Evolutionary conservation across 2,329 filamentous ascomycete species (phyloP).

Genomic region (Alternaria alternata): DNA sequence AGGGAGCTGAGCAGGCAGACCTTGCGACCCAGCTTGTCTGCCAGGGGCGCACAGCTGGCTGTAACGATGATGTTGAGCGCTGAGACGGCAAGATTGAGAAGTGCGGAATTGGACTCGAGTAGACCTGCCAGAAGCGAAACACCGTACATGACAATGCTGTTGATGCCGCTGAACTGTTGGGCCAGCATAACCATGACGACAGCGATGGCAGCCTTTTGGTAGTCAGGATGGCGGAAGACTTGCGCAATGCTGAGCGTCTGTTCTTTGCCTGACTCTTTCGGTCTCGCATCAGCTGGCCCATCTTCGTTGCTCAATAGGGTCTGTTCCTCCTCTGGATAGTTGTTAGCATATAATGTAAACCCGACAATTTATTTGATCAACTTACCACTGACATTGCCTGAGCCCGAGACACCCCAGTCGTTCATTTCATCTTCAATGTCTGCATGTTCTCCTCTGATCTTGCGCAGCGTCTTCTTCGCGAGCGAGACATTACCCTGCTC

Average conservation of each 20-base stretch:
- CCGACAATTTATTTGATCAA: not conserved
- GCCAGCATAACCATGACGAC: conserved; percentile 93
- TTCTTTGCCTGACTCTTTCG: conserved; percentile 39
- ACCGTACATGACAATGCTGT: conserved; percentile 98
- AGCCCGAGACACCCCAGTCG: conserved; percentile 52
- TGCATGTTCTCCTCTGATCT: conserved; percentile 73
- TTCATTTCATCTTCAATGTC: conserved; percentile 78
- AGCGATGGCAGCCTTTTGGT: conserved; percentile 83
- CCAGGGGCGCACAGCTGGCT: conserved; percentile 79
- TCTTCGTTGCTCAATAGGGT: conserved; percentile 65
- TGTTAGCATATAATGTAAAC: conserved; percentile 21
- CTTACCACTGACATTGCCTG: conserved; percentile 41
- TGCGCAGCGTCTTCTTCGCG: conserved; percentile 74
- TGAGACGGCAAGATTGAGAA: conserved; percentile 88
- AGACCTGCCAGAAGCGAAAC: conserved; percentile 85
- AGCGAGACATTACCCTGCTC: conserved; percentile 66
- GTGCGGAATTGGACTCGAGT: conserved; percentile 79
- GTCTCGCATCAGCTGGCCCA: conserved; percentile 32
- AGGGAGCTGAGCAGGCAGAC: conserved; percentile 83
- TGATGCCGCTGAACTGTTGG: conserved; percentile 91
- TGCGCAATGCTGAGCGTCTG: conserved; percentile 55
- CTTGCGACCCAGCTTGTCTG: conserved; percentile 89
- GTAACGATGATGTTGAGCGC: conserved; percentile 87
- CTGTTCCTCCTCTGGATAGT: conserved; percentile 69
- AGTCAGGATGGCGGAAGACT: conserved; percentile 72